Base-by-base conservation (phyloP, 208 protist genomes). In the Leishmania major region DNA sequence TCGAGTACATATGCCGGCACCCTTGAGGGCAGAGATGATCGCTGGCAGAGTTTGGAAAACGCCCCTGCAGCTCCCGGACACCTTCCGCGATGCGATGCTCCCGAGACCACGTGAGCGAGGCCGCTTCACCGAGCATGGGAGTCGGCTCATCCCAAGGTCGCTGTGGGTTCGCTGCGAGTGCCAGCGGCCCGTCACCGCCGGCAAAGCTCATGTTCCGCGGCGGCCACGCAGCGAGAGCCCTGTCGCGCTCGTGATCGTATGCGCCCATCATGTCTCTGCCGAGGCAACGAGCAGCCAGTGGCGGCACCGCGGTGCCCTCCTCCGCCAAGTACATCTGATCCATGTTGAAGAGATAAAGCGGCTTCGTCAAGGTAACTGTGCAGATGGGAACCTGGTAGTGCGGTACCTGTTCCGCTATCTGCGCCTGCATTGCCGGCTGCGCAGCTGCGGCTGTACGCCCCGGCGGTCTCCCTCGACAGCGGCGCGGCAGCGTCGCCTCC, bases 331-430 rank as follows among this genome's bases (percentile, higher is more conserved):
- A 82, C 85, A 94, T 89, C 79, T 94, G 91, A 51, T 92, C 88
- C 66, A 87, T 43, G 78, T 94, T 94, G 75, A 82, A 89, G 19
- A 92, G 28, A 69, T 84, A 86, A 15, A 92, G 69, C 10, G 84
- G 87, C 37, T 81, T 81, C 51, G 83, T 45, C 3, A 89, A 5
- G 0, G 47, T 64, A 28, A 85, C n/a, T 1, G 79, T 59, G 72
- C 88, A 93, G 17, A 93, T 89, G 10, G 90, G 90, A 19, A 91
- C 83, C 22, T 57, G 25, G 71, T 92, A 92, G 43, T 62, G 17
- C n/a, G 22, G 51, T 28, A 40, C 43, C 37, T 55, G 59, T 13
- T 43, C 31, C 28, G 51, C 80, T 15, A 49, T 25, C 47, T 60
- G 55, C 40, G 49, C 67, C 35, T 35, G 28, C 5, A 47, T 31